Percentiles rank a stretch among this genome's conserved stretches.
Conservation (phyloP, 129 eudicot species). For the Erigeron canadensis region DNA sequence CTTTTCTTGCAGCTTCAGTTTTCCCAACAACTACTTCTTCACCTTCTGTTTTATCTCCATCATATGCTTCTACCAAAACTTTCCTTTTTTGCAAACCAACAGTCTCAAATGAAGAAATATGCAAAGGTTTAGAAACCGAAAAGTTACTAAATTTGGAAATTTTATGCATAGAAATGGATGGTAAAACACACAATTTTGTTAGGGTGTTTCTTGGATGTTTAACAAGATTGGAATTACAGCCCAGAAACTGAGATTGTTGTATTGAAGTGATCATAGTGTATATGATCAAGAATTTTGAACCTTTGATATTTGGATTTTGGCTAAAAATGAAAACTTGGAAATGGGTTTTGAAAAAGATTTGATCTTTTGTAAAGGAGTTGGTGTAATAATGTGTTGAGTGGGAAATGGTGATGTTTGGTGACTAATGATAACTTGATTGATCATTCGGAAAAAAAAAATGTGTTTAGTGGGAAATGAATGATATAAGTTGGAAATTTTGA, state of each 20-base stretch:
- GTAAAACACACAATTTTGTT: conserved; percentile 15
- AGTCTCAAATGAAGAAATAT: conserved; percentile 30
- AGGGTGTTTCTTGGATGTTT: conserved; percentile 20
- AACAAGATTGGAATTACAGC: neutral
- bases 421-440: too few relatives aligned
- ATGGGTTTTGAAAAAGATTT: neutral
- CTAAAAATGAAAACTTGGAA: neutral
- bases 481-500: too few relatives aligned
- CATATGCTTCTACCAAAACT: conserved; percentile 41
- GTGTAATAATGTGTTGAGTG: conserved; percentile 10
- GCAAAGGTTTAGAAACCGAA: conserved; percentile 34
- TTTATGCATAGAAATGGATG: conserved; percentile 23
- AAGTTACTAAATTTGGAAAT: conserved; percentile 9
- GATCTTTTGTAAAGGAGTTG: conserved; percentile 28
- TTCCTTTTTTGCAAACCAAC: conserved; percentile 28
- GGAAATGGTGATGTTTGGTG: too few relatives aligned
- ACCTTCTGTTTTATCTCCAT: conserved; percentile 48
- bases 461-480: neutral
- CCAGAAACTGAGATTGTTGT: conserved; percentile 16
- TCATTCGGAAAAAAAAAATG: too few relatives aligned
- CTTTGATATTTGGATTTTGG: conserved; percentile 17
- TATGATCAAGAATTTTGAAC: neutral
- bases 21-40: conserved; percentile 28
- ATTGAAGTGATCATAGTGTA: conserved; percentile 25
- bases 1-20: conserved; percentile 59